phyloP scores from a whole-genome alignment of 805 yeast species.

The Nakazawaea peltata region DNA sequence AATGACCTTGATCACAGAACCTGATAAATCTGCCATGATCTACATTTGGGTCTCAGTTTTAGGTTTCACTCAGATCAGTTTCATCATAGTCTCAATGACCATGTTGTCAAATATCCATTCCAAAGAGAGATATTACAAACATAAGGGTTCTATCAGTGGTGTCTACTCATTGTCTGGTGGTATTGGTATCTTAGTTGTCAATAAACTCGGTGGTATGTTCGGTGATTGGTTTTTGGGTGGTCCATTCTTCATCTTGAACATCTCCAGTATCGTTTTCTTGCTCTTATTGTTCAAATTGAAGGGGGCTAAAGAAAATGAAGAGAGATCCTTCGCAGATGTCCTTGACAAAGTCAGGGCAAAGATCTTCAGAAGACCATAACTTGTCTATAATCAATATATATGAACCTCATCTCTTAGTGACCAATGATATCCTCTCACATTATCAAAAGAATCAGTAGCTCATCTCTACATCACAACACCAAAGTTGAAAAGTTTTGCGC shows the following conservation, averaged over 20 bases:
- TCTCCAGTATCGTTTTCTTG: constrained; percentile 25
- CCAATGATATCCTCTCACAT: too few relatives aligned
- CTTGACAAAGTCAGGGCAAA: not conserved
- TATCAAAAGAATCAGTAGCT: too few relatives aligned
- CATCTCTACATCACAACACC: too few relatives aligned
- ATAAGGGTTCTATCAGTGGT: constrained; percentile 63
- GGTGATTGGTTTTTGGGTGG: constrained; percentile 50
- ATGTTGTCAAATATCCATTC: constrained; percentile 29
- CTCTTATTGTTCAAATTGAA: constrained; percentile 22
- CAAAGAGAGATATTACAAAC: constrained; percentile 32
- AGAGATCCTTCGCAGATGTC: constrained; percentile 12
- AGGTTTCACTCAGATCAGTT: constrained; percentile 57
- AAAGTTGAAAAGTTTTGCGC: too few relatives aligned
- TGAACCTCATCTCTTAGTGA: too few relatives aligned
- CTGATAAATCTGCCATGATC: constrained; percentile 26
- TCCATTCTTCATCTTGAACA: constrained; percentile 49
- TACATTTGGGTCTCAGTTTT: constrained; percentile 35
- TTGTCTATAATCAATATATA: too few relatives aligned
- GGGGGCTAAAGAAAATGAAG: constrained; percentile 14
- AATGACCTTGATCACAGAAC: constrained; percentile 23
- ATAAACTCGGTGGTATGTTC: constrained; percentile 53
- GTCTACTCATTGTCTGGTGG: constrained; percentile 65
- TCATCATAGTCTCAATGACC: constrained; percentile 57
- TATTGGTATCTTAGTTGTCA: constrained; percentile 51
- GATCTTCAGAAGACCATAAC: not conserved